phyloP scores from a whole-genome alignment of 106 monocot species.

The Dendrobium chrysotoxum region DNA sequence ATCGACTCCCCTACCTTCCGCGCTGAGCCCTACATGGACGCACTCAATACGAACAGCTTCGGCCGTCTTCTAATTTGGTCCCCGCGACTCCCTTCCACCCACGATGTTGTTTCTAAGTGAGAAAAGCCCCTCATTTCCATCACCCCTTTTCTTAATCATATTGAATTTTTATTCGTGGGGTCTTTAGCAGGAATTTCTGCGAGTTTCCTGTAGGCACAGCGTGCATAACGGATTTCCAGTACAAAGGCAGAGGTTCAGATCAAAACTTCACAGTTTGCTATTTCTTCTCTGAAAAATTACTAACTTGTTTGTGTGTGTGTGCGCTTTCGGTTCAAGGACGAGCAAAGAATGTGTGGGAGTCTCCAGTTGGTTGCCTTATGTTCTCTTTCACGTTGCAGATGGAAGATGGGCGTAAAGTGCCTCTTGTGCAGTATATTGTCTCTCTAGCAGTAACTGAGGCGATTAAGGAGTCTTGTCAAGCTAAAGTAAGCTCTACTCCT shows the following conservation, averaged over 20 bases:
- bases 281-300: background rate
- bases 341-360: slow-evolving; percentile 82
- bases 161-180: background rate
- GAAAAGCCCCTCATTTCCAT: background rate
- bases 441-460: slow-evolving; percentile 83
- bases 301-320: background rate
- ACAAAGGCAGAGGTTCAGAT: slow-evolving; percentile 62
- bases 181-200: slow-evolving; percentile 40
- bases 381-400: slow-evolving; percentile 87
- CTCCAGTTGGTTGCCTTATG: slow-evolving; percentile 80
- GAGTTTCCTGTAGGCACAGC: slow-evolving; percentile 49
- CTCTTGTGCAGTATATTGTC: slow-evolving; percentile 82
- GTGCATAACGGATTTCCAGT: slow-evolving; percentile 55
- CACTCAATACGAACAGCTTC: slow-evolving; percentile 29
- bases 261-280: background rate
- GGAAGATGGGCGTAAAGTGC: slow-evolving; percentile 76
- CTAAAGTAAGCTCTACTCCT: slow-evolving; percentile 25
- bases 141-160: background rate
- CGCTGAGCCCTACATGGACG: slow-evolving; percentile 29
- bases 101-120: slow-evolving; percentile 65
- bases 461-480: slow-evolving; percentile 51
- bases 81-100: slow-evolving; percentile 58
- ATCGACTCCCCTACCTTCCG: slow-evolving; percentile 14
- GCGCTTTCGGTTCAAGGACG: slow-evolving; percentile 39
- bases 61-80: slow-evolving; percentile 64